These are phyloP conservation scores for Turritis glabra DNA, from an alignment of 345 rosid genomes.

Conservation along the genomic window DNA sequence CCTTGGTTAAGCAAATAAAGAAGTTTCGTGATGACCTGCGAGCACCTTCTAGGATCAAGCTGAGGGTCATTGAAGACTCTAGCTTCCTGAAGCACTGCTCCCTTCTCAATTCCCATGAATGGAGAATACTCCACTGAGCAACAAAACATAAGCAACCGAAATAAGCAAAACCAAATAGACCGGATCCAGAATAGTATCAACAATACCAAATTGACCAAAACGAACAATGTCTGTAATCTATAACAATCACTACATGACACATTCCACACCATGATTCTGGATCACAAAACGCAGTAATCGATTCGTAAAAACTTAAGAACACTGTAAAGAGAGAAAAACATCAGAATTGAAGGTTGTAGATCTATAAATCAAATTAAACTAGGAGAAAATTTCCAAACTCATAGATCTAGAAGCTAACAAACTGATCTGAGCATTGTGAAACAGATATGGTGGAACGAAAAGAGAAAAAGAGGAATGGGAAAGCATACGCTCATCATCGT, in stretches of 20 bases:
- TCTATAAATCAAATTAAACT: constrained; percentile 19
- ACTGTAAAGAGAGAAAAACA: not conserved
- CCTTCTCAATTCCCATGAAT: constrained; percentile 86
- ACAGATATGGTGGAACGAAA: not conserved
- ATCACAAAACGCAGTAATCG: not conserved
- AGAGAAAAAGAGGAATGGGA: not conserved
- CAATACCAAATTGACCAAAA: not conserved
- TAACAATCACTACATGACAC: not conserved
- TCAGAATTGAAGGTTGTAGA: not conserved
- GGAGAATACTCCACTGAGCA: constrained; percentile 75
- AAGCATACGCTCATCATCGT: constrained; percentile 76
- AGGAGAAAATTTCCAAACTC: not conserved
- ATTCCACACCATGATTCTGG: not conserved
- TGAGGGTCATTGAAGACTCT: constrained; percentile 94
- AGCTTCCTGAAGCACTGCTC: constrained; percentile 94
- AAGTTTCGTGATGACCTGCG: constrained; percentile 92
- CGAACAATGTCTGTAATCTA: not conserved
- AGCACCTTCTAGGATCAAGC: constrained; percentile 87
- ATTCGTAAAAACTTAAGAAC: not conserved
- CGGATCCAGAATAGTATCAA: not conserved
- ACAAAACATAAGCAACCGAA: not conserved
- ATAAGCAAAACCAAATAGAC: not conserved
- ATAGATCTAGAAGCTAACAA: constrained; percentile 54
- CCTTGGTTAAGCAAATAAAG: constrained; percentile 92
- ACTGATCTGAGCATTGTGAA: constrained; percentile 37